These are phyloP conservation scores for Gonium pectorale DNA, from an alignment of 139 green algal genomes.

Conservation along the genomic window DNA sequence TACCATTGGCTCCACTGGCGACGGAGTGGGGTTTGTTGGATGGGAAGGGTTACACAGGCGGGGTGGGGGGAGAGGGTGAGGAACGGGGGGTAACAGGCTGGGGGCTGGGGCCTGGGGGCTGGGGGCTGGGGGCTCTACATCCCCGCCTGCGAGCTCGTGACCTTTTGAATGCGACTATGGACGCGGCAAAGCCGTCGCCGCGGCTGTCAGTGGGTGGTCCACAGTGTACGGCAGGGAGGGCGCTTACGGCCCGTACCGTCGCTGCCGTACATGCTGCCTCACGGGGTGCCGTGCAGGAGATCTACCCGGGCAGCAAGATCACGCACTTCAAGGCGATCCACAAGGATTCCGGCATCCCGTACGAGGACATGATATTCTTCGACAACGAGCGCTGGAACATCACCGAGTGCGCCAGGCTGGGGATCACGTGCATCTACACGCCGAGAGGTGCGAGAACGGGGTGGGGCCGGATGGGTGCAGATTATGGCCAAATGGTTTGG, in stretches of 20 bases:
- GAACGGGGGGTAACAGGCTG: neutral
- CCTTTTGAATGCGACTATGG: too few species aligned
- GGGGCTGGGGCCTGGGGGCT: neutral
- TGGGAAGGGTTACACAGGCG: too few species aligned
- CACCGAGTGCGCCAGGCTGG: constrained; percentile 55
- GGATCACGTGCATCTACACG: constrained; percentile 63
- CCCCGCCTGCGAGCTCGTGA: too few species aligned
- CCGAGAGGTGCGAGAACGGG: constrained; percentile 29
- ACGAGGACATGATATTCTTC: constrained; percentile 73
- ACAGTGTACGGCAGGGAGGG: too few species aligned
- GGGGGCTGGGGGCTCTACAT: too few species aligned
- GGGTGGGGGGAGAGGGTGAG: too few species aligned
- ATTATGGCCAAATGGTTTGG: neutral
- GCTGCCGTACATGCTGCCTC: too few species aligned
- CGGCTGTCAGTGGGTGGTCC: too few species aligned
- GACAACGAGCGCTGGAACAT: constrained; percentile 67
- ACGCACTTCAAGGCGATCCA: constrained; percentile 77
- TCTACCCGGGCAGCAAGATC: constrained; percentile 72
- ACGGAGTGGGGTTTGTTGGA: too few species aligned
- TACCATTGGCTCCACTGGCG: too few species aligned
- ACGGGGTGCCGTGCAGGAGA: constrained; percentile 69
- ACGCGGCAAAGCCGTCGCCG: too few species aligned
- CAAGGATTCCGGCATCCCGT: constrained; percentile 56
- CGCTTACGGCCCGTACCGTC: too few species aligned
- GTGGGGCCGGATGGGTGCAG: neutral